Conservation (phyloP, 257 asterid species). For the Solanum megistacrolobum region DNA sequence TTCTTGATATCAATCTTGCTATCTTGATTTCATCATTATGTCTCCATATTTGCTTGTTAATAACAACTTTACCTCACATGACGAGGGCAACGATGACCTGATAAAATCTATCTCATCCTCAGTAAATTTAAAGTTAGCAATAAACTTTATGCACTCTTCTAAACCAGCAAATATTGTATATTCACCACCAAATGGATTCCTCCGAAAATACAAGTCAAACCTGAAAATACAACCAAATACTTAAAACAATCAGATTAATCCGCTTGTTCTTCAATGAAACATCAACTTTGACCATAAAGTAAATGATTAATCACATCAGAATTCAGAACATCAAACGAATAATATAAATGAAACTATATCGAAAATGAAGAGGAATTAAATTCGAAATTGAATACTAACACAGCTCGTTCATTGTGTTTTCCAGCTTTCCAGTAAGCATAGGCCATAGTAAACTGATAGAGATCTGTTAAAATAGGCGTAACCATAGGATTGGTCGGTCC, state of each 20-base stretch:
- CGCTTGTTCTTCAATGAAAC: not conserved
- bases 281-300: not conserved
- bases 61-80: conserved; percentile 65
- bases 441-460: conserved; percentile 97
- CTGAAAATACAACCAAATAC: conserved; percentile 27
- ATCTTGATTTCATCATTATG: not conserved
- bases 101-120: conserved; percentile 81
- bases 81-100: conserved; percentile 50
- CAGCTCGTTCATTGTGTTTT: conserved; percentile 82
- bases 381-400: conserved; percentile 29
- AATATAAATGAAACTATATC: not conserved
- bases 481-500: conserved; percentile 96
- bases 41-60: not conserved
- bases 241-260: not conserved
- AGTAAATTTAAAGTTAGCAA: conserved; percentile 69
- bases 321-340: not conserved
- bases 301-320: not conserved
- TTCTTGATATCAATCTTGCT: not conserved
- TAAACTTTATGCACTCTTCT: conserved; percentile 87
- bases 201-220: conserved; percentile 80
- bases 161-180: conserved; percentile 91
- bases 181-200: conserved; percentile 95
- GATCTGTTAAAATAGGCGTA: conserved; percentile 92
- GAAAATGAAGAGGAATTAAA: not conserved
- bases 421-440: conserved; percentile 98